Base-by-base conservation (phyloP, 768 basidiomycete genomes). In the Trametes coccinea region DNA sequence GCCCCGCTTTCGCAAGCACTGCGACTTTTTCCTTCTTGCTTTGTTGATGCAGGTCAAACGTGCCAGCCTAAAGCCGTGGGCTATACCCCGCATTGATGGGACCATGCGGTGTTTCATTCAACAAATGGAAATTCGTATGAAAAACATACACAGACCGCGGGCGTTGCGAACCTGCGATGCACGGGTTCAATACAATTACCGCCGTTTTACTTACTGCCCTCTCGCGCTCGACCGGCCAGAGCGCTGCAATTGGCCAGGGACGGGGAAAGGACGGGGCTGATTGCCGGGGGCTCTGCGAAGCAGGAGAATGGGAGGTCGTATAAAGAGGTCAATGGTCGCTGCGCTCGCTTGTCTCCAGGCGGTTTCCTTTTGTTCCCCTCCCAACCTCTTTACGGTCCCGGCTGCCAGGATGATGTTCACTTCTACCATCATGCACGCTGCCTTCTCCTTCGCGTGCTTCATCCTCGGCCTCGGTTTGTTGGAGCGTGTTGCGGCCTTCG, bases 221-320 rank as follows among this genome's bases (percentile, higher is more conserved):
- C 56, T 58, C 49, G 49, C 56, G 48, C 45, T 48, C 56, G n/a
- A 44, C 41, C 29, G 56, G 5, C 30, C 30, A n/a, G 9, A 8
- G 27, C 27, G 11, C 29, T 14, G 13, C 27, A 16, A 30, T 11
- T 10, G 11, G 10, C 4, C 48, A 22, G 56, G 48, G 54, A 44
- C 60, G 60, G 60, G 52, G 60, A 56, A 61, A 61, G 55, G 49
- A 31, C 60, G 60, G 60, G 60, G 47, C 44, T 61, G 60, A 61
- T 56, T 56, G 48, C 55, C 60, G 53, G 54, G 17, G 17, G 53
- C 45, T 48, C 59, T 45, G 45, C 44, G 59, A 60, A 60, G 59
- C 45, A 39, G 22, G 16, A 43, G 27, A 40, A 9, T 17, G 11
- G 22, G 44, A 40, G 45, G 17, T 14, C 33, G 22, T 61, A 56